Conservation (phyloP, 73 alveolate species). For the Durusdinium trenchii region DNA sequence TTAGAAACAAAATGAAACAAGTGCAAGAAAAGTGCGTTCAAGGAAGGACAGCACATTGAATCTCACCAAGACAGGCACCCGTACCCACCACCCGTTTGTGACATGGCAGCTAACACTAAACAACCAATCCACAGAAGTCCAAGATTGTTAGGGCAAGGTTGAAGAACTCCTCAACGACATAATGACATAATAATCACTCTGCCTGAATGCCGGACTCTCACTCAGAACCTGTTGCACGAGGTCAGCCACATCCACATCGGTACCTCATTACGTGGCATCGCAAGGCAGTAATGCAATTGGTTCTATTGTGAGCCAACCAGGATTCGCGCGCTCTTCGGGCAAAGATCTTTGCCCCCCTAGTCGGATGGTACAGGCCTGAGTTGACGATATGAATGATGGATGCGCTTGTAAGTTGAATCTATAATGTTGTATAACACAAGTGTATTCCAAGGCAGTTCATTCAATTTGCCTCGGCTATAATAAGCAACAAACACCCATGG, state of each 20-base stretch:
- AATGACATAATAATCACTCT: background rate
- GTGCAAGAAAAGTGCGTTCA: background rate
- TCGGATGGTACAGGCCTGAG: conserved; percentile 52
- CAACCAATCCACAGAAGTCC: no score
- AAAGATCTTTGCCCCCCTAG: conserved; percentile 67
- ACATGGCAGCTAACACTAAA: no score
- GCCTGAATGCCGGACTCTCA: background rate
- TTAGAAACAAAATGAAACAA: background rate
- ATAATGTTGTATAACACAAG: background rate
- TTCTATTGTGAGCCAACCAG: background rate
- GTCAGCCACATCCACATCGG: conserved; percentile 38
- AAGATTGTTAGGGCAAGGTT: background rate
- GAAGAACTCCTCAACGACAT: background rate
- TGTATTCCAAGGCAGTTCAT: background rate
- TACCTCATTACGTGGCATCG: background rate
- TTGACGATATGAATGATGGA: background rate
- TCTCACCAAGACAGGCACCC: background rate
- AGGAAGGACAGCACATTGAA: background rate
- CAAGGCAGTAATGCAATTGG: background rate
- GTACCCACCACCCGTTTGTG: background rate
- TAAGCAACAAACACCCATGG: background rate
- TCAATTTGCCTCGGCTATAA: background rate
- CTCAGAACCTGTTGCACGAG: conserved; percentile 42
- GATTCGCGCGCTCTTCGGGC: conserved; percentile 44
- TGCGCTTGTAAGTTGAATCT: background rate